Base-by-base conservation (phyloP, 257 asterid genomes). In the Cruciata laevipes region DNA sequence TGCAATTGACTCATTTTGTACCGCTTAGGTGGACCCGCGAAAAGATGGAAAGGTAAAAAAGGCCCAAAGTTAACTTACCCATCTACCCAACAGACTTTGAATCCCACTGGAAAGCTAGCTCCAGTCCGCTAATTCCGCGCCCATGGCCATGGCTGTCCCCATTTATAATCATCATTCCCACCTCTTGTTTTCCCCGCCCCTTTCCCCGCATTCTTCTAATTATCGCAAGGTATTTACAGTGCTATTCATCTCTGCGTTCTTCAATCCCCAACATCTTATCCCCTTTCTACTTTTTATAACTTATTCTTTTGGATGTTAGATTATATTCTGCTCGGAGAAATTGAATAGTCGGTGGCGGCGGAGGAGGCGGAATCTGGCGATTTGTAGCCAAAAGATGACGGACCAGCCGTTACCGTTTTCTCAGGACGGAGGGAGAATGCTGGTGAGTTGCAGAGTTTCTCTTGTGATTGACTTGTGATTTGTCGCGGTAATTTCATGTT, bases 341-440 rank as follows among this genome's bases (percentile, higher is more conserved):
- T 33, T 14, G 37, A 69, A 61, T 47, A 25, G 47, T 3, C 66
- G 44, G 47, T 20, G 64, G 63, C 76, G 80, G 17, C 77, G 73
- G 66, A 71, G 81, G 55, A 71, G 81, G 55, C 83, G 84, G 76
- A 74, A 63, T 75, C 58, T 58, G n/a, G 38, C 80, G 11, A 68
- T 81, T 72, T 82, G 73, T 61, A 82, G 91, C 73, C 74, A 76
- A 62, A 58, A 84, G 35, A 78, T 87, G 70, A 38, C 87, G 69
- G 95, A 86, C 72, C 78, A 86, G 74, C 79, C 71, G 44, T 78
- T 27, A 31, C 69, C 80, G 25, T 71, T 80, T 66, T 72, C 92
- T 23, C 89, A 89, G 38, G 82, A 84, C 23, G 51, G 66, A 33
- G 86, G 88, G 84, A 47, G 11, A 47, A 87, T 90, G 97, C 81